Base-by-base conservation (phyloP, 2,329 filamentous ascomycete genomes). In the Camptophora hylomeconis region DNA sequence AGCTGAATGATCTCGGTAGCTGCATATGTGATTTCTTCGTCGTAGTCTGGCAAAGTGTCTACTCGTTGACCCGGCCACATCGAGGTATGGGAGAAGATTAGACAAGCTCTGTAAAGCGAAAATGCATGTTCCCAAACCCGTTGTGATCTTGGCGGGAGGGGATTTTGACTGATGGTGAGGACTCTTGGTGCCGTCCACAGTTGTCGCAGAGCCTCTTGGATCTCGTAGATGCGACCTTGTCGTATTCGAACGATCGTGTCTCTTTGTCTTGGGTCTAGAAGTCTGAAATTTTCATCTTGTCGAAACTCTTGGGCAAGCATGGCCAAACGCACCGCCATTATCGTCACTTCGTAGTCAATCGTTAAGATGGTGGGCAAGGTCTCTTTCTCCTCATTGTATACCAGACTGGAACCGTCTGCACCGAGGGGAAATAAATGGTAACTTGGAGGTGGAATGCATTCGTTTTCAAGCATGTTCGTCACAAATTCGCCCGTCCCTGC, bases 11-110 rank as follows among this genome's bases (percentile, higher is more conserved):
- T 64, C 21, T 58, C 51, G 7, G 47, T 42, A 11, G 54, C 53
- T 18, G 62, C 62, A 20, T 54, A 49, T 9, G 56, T 52, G 22
- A 67, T 58, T 36, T 67, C 58, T 14, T 47, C 38, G 18, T 54
- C 45, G 12, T 54, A 45, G 10, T 51, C 45, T 10, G 52, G 49
- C 6, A 47, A 50, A 2, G 50, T 53, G 13, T 61, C 52, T 7
- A 54, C 39, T 2, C 55, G 46, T 45, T 71, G 67, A 4, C 52
- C 49, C 3, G 58, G 55, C 52, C 60, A 69, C 57, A 71, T 63
- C 40, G 58, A 63, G 4, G 62, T 67, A 31, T 63, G 60, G n/a
- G 60, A 58, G 42, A 67, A 69, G 28, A 72, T 54, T 11, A 63
- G 52, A 23, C 56, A 59, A 12, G 53, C 53, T 37, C 65, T 61